Evolutionary conservation across 164 flowering plant genomes (phyloP), one percentile per base, ranked within the genome.

Genomic region (Warburgia ugandensis): DNA sequence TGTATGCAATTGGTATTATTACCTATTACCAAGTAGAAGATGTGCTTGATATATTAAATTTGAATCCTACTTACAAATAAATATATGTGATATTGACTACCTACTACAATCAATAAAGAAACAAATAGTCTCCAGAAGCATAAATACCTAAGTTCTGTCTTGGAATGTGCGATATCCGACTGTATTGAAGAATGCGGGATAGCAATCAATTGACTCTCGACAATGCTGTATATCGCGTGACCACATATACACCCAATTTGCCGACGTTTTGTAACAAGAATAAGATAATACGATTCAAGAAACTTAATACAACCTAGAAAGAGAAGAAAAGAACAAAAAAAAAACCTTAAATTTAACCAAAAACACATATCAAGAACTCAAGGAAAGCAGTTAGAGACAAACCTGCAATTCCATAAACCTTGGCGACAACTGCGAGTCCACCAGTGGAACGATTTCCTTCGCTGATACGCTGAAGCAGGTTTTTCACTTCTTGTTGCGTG

Each of bases 361-460:
- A 29, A 48, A 4, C 16, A 13, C 17, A 36, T n/a, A 9, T 12
- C 4, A 29, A 28, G n/a, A n/a, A n/a, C n/a, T n/a, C n/a, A 35
- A 16, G 11, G 2, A 36, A 46, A 6, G 19, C 25, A 33, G 69
- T n/a, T 13, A 17, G 6, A 26, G 5, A 13, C 74, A 35, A 46
- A 86, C 96, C 99, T 21, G 86, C 99, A 66, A 92, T 84, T 4
- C 99, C 99, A 58, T 60, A 92, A 38, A 76, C 95, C 60, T 92
- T 86, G 6, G 75, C 77, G 13, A 84, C 95, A 41, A 68, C 72
- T 36, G 58, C 60, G 19, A 88, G 78, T 0, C 99, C 99, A 6
- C 99, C 99, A 11, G 95, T 92, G 31, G 91, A 77, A 12, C 94
- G 84, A 56, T 92, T 92, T 20, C 99, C 99, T 62, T 92, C 99